These are phyloP conservation scores for Ogataea zsoltii DNA, from an alignment of 805 yeast species.

Conservation along the genomic window DNA sequence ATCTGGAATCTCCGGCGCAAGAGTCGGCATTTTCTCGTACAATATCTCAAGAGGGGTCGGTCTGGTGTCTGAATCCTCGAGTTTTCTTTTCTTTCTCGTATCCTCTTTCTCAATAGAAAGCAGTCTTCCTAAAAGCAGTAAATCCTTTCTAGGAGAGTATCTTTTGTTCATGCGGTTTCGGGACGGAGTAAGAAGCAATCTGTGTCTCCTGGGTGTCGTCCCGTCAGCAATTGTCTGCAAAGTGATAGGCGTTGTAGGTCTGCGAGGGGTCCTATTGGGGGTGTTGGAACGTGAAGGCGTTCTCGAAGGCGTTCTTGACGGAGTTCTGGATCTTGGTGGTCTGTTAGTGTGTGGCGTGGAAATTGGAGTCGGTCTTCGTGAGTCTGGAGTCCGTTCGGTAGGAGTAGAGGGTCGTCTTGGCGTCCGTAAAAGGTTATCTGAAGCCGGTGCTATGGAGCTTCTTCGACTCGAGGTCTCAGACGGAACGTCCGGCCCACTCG, in stretches of 20 bases:
- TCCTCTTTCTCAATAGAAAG: slow-evolving; percentile 28
- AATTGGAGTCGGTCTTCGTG: background rate
- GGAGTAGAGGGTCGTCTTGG: slow-evolving; percentile 10
- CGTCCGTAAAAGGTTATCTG: slow-evolving; percentile 1
- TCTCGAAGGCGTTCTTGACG: slow-evolving; percentile 10
- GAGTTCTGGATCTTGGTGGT: slow-evolving; percentile 4
- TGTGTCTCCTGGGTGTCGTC: slow-evolving; percentile 32
- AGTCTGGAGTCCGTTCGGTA: background rate
- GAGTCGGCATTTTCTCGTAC: slow-evolving; percentile 15
- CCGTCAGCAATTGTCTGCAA: slow-evolving; percentile 32
- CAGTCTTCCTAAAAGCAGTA: slow-evolving; percentile 32
- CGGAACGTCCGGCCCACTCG: background rate
- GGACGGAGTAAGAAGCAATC: slow-evolving; percentile 31
- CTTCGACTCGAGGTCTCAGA: slow-evolving; percentile 4
- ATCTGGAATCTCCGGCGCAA: slow-evolving; percentile 3
- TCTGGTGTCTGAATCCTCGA: slow-evolving; percentile 12
- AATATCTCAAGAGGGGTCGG: slow-evolving; percentile 16
- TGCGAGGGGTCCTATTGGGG: slow-evolving; percentile 25
- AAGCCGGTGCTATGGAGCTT: background rate
- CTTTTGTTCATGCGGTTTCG: slow-evolving; percentile 23
- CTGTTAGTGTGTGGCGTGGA: slow-evolving; percentile 3
- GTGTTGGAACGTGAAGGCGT: slow-evolving; percentile 18
- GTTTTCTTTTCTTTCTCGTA: slow-evolving; percentile 19
- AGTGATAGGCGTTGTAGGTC: slow-evolving; percentile 36
- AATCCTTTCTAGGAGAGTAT: slow-evolving; percentile 36